Conservation (phyloP, 768 basidiomycete genomes). For the Mrakia gelida region DNA sequence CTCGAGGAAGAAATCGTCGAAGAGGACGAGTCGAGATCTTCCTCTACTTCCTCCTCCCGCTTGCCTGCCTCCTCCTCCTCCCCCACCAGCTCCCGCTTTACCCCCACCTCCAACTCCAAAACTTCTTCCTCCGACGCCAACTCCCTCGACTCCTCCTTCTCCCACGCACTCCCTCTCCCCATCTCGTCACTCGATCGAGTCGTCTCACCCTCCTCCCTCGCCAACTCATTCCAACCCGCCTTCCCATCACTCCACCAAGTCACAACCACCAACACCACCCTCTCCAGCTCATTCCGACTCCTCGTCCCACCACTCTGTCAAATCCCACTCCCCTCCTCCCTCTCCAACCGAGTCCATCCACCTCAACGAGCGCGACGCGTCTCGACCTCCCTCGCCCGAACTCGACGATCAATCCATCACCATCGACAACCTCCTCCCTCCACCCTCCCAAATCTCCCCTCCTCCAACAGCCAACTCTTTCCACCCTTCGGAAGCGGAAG, state of each 20-base stretch:
- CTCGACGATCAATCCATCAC: background rate
- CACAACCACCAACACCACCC: too few species aligned
- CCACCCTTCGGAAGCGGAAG: background rate
- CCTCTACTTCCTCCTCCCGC: constrained; percentile 1
- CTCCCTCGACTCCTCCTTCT: background rate
- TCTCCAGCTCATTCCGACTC: too few species aligned
- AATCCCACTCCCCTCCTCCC: background rate
- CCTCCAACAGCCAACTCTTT: background rate
- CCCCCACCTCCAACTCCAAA: background rate
- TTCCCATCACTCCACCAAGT: too few species aligned
- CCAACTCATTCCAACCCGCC: too few species aligned
- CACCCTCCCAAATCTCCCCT: background rate
- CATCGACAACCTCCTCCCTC: background rate
- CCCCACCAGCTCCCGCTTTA: background rate
- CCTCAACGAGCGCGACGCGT: background rate
- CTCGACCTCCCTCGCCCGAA: background rate
- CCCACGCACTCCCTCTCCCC: background rate
- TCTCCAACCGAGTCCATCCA: background rate
- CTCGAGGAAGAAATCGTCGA: background rate
- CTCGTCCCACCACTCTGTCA: too few species aligned
- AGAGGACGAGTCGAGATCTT: background rate
- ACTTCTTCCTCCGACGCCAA: background rate
- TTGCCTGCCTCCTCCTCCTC: background rate
- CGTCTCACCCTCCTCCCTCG: too few species aligned
- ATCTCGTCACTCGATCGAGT: background rate